phyloP scores from a whole-genome alignment of 352 stramenopile genomes.

The Thalassiosira mediterranea region DNA sequence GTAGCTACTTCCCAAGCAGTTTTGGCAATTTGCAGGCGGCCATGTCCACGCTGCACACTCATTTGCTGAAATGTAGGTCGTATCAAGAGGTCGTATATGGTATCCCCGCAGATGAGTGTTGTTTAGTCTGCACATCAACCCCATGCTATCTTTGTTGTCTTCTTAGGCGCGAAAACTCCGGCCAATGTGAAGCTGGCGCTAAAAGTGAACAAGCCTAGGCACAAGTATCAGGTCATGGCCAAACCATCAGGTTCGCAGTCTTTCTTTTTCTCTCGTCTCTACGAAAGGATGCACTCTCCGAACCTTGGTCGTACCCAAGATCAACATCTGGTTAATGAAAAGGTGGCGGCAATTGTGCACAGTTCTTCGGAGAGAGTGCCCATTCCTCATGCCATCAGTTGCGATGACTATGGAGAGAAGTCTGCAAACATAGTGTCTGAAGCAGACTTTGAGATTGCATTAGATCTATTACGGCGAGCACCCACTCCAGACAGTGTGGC shows the following conservation, averaged over 20 bases:
- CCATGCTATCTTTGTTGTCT: too few species aligned
- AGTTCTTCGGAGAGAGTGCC: background rate
- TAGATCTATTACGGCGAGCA: conserved; percentile 26
- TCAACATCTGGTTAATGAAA: conserved; percentile 25
- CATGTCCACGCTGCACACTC: conserved; percentile 25
- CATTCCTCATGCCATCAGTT: conserved; percentile 16
- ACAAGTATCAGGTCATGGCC: conserved; percentile 16
- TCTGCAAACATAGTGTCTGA: conserved; percentile 12
- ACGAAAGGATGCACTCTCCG: conserved; percentile 37
- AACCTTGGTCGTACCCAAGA: conserved; percentile 2
- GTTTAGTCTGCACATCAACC: too few species aligned
- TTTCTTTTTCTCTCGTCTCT: conserved; percentile 33
- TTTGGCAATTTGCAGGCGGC: conserved; percentile 30
- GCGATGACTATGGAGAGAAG: conserved; percentile 12
- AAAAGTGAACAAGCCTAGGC: conserved; percentile 27
- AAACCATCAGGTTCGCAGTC: conserved; percentile 19
- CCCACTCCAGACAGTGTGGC: conserved; percentile 3
- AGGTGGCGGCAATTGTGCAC: background rate
- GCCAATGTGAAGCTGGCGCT: conserved; percentile 24
- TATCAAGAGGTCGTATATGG: too few species aligned
- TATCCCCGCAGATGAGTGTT: too few species aligned
- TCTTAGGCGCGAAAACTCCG: conserved; percentile 10
- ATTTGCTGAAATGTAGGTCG: conserved; percentile 47
- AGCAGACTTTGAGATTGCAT: conserved; percentile 27
- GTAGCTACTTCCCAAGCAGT: conserved; percentile 29